Conservation (phyloP, 2,329 filamentous ascomycete species). For the Pestalotiopsis sp. region DNA sequence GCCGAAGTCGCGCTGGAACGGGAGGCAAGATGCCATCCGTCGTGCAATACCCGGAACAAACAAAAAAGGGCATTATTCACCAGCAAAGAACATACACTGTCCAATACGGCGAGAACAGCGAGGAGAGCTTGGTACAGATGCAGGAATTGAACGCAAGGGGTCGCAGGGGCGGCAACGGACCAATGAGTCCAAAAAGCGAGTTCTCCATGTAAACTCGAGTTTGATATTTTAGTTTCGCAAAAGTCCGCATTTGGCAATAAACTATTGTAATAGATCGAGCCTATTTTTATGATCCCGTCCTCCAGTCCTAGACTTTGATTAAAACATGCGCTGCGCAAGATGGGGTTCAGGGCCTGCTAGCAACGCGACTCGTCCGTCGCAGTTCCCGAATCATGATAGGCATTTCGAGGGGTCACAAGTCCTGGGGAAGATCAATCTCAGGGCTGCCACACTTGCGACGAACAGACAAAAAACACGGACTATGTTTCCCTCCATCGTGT, state of each 20-base stretch:
- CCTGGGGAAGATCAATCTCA: too few species aligned
- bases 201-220: not conserved
- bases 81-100: slow-evolving; percentile 5
- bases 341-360: too few species aligned
- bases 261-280: not conserved
- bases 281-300: too few species aligned
- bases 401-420: too few species aligned
- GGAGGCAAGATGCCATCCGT: slow-evolving; percentile 1
- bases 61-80: slow-evolving; percentile 5
- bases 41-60: not conserved
- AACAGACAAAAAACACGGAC: too few species aligned
- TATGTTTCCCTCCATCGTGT: too few species aligned
- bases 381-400: too few species aligned
- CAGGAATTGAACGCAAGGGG: slow-evolving; percentile 5
- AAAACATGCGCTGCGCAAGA: too few species aligned
- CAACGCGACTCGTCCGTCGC: too few species aligned
- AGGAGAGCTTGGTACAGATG: slow-evolving; percentile 5
- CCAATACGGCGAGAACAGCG: slow-evolving; percentile 5
- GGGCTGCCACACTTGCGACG: too few species aligned
- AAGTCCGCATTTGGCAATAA: not conserved
- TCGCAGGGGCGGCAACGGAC: not conserved
- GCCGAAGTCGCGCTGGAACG: slow-evolving; percentile 2
- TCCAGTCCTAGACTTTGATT: too few species aligned
- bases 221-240: not conserved
- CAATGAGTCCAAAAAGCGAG: not conserved